A percentile compares a stretch with the other conserved stretches of the same genome.
Evolutionary conservation across 2,329 filamentous ascomycete species (phyloP).

Genomic region (Fusarium abutilonis): DNA sequence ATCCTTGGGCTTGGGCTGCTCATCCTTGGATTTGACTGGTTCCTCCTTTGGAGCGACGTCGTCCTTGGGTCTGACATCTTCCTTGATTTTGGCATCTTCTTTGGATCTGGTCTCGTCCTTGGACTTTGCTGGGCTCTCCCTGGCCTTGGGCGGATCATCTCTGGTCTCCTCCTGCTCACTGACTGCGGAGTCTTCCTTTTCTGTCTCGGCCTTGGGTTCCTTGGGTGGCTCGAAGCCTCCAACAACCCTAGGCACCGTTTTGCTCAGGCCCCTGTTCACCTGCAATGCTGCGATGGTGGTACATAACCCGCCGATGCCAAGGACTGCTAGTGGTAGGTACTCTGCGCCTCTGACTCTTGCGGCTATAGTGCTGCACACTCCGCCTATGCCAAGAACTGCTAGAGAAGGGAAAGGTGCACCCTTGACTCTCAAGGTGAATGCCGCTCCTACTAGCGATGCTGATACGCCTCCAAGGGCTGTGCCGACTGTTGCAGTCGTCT

Average conservation of each 20-base stretch:
- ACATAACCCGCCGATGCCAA: constrained; percentile 18
- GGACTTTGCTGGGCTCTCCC: background rate
- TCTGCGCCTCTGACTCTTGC: constrained; percentile 21
- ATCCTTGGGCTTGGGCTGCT: constrained; percentile 16
- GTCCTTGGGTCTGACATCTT: constrained; percentile 5
- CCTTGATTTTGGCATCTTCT: constrained; percentile 6
- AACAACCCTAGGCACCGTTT: constrained; percentile 20
- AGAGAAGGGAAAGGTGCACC: constrained; percentile 28
- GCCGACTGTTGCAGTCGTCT: constrained; percentile 30
- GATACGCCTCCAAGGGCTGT: constrained; percentile 27
- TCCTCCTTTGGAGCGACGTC: background rate
- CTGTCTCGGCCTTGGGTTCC: constrained; percentile 18
- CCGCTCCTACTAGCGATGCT: constrained; percentile 25
- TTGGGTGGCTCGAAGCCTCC: constrained; percentile 25
- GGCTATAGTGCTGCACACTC: constrained; percentile 15
- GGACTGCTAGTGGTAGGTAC: constrained; percentile 27
- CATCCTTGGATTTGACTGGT: constrained; percentile 1
- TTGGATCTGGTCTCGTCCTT: constrained; percentile 16
- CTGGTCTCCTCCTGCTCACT: constrained; percentile 30
- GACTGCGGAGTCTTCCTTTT: constrained; percentile 23
- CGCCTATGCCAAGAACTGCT: constrained; percentile 7
- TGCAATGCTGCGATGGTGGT: constrained; percentile 27
- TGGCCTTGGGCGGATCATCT: constrained; percentile 10
- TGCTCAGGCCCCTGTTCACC: constrained; percentile 25
- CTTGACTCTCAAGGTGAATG: constrained; percentile 25